Base-by-base conservation (phyloP, 108 stramenopile genomes). In the Chaetoceros tenuissimus region DNA sequence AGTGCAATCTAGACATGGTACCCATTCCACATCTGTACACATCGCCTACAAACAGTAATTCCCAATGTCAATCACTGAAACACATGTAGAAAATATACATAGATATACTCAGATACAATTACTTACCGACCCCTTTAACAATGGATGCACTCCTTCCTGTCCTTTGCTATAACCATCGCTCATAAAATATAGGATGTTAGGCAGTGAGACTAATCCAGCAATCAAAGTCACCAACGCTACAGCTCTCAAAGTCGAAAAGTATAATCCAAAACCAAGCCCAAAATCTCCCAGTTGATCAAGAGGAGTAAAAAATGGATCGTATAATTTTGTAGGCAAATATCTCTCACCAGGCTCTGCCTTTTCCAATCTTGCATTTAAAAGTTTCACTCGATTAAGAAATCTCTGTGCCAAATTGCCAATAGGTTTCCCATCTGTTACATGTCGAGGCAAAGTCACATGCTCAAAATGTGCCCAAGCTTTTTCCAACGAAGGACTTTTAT, bases 281-380 rank as follows among this genome's bases (percentile, higher is more conserved):
- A 73, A 77, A 43, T 69, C 75, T 8, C 75, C 75, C 68, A 77
- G 55, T 61, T 77, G 75, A 29, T 62, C 64, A 27, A 77, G 53
- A 0, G 71, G 72, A 0, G 75, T 73, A 31, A 62, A 73, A 25
- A 77, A 29, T 31, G 75, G 67, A n/a, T 71, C 68, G 30, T 73
- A 73, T 44, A 77, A 53, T 45, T 63, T 57, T 10, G 75, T 77
- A 25, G 68, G 59, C 1, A 58, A 28, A 1, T 43, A 27, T 5
- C 55, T 60, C 57, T 77, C 75, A 1, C 75, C 75, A 1, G 75
- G 75, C 19, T 69, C 52, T 31, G 75, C 75, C 21, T 59, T 62
- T 26, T 68, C 44, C 29, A 77, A 57, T 27, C 73, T 53, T 53
- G 61, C 56, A 13, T 40, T 40, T 13, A 40, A 40, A 5, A 40